Base-by-base conservation (phyloP, 2,329 filamentous ascomycete genomes). In the Fusarium humuli region DNA sequence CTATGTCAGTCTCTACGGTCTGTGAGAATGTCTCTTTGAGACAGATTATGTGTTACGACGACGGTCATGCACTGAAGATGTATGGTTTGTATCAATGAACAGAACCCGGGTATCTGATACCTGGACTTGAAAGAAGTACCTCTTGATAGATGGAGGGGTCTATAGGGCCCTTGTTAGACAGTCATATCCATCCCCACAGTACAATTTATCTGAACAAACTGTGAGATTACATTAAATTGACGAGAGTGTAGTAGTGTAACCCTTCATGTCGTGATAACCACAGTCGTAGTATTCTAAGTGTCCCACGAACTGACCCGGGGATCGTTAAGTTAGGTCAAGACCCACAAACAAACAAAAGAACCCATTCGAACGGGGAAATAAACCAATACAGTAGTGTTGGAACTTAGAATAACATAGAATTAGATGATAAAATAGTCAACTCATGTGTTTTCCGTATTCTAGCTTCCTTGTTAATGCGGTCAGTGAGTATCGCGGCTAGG, bases 71-170 rank as follows among this genome's bases (percentile, higher is more conserved):
- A 14, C 47, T 42, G 11, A 13, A 29, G 32, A 45, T 57, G 37
- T 34, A 32, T 41, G 34, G 10, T n/a, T 22, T 22, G 30, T 30
- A 29, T 18, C 46, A 32, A 57, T 45, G 10, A 53, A 42, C 40
- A n/a, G 27, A 42, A 18, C 12, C 20, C 25, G 20, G 25, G 29
- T 47, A 46, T n/a, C 32, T 13, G 34, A 27, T 53, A 49, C 48
- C 20, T 57, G 12, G 61, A 53, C 32, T 22, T 47, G 53, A 40
- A 50, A 37, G 50, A 30, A 45, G 48, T 34, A 42, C 41, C 23
- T 59, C 37, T 53, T 63, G 20, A 62, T 61, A 55, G 50, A 49
- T 23, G 22, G 23, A 32, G 6, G 41, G 23, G 44, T 37, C 22
- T 27, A 37, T 40, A 48, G 54, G 29, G 45, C 37, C 59, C 27